These are phyloP conservation scores for Coemansia asiatica DNA, from an alignment of 192 early-diverging fungal species.

Conservation along the genomic window DNA sequence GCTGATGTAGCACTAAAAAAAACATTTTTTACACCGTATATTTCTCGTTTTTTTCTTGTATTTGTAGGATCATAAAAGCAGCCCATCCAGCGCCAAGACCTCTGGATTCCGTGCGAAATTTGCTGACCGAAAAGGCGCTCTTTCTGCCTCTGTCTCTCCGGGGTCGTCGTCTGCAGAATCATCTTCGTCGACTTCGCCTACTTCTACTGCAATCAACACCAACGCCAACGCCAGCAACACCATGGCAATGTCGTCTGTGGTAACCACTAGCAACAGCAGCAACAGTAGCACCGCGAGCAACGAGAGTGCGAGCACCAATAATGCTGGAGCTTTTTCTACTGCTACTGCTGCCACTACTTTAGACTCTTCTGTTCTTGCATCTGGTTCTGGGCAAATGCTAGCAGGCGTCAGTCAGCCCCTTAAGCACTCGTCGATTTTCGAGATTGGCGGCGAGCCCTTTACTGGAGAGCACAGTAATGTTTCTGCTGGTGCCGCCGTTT, in stretches of 20 bases:
- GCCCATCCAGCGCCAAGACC: background rate
- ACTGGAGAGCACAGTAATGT: slow-evolving; percentile 9
- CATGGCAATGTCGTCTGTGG: slow-evolving; percentile 2
- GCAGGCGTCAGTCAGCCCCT: slow-evolving; percentile 9
- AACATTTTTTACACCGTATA: too few relatives aligned
- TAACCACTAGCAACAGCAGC: slow-evolving; percentile 1
- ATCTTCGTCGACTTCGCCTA: slow-evolving; percentile 8
- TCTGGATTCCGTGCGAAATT: background rate
- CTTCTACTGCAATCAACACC: slow-evolving; percentile 4
- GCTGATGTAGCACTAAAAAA: background rate
- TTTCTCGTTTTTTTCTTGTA: too few relatives aligned
- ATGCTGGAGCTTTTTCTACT: background rate
- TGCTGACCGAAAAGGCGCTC: background rate
- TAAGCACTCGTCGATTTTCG: slow-evolving; percentile 46
- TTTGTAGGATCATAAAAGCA: background rate
- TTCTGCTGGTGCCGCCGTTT: too few relatives aligned
- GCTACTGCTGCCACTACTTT: background rate
- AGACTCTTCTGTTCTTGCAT: slow-evolving; percentile 25
- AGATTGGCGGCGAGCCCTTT: slow-evolving; percentile 53
- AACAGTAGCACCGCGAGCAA: slow-evolving; percentile 1
- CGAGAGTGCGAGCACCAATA: background rate
- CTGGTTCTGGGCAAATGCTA: slow-evolving; percentile 12
- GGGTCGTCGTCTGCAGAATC: background rate
- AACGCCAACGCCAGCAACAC: too few relatives aligned
- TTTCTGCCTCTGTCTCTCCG: background rate